A percentile compares a stretch with the other conserved stretches of the same genome.
These are phyloP conservation scores for Prunus mume DNA, from an alignment of 306 rosid species.

Conservation along the genomic window DNA sequence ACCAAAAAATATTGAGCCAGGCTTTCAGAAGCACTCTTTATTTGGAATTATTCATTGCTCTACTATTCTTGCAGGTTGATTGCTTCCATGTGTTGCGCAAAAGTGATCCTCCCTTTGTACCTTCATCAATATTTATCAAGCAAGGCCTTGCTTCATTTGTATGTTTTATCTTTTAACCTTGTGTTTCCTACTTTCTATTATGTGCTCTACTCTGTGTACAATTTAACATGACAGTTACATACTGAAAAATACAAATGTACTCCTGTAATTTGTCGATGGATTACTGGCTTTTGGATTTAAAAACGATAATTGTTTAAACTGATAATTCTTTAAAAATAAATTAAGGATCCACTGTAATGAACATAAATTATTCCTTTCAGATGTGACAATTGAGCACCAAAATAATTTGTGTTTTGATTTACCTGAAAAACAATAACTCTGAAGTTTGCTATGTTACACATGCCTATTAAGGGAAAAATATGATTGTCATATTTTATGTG, in stretches of 20 bases:
- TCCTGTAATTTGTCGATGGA: not conserved
- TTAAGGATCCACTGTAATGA: not conserved
- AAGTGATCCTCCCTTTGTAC: constrained; percentile 93
- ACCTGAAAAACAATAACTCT: not conserved
- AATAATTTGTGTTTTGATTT: not conserved
- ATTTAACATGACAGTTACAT: not conserved
- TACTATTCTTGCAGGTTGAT: constrained; percentile 66
- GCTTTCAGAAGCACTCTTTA: not conserved
- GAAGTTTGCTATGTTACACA: not conserved
- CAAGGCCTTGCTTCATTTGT: constrained; percentile 91
- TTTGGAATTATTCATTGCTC: constrained; percentile 6
- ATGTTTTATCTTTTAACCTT: constrained; percentile 38
- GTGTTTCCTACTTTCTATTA: constrained; percentile 12
- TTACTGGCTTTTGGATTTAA: not conserved
- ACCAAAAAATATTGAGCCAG: not conserved
- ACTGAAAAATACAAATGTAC: not conserved
- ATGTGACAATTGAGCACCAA: not conserved
- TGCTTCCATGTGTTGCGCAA: constrained; percentile 96
- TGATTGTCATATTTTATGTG: not conserved
- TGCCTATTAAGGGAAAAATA: not conserved
- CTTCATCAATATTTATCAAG: constrained; percentile 80
- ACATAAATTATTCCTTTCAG: not conserved
- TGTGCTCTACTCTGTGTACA: not conserved
- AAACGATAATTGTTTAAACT: not conserved
- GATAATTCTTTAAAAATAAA: not conserved